phyloP scores from a whole-genome alignment of 805 yeast species.

The Lipomyces oligophaga region DNA sequence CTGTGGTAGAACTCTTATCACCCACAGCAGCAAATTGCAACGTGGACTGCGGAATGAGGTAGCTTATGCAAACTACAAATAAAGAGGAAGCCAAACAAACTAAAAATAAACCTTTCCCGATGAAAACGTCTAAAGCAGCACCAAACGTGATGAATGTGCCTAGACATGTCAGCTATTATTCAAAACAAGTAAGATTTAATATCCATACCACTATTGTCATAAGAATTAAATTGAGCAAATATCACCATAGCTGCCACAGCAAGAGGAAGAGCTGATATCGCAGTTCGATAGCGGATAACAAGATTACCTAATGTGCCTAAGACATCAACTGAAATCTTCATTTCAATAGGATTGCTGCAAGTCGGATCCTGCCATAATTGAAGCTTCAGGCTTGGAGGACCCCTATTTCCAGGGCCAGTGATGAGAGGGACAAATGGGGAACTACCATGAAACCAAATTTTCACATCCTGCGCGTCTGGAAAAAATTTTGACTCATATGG shows the following conservation, averaged over 20 bases:
- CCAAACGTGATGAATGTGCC: constrained; percentile 22
- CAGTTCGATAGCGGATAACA: constrained; percentile 74
- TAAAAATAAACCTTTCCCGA: constrained; percentile 33
- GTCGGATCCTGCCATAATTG: constrained; percentile 36
- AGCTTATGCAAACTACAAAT: constrained; percentile 35
- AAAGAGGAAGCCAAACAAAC: constrained; percentile 31
- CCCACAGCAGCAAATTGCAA: constrained; percentile 41
- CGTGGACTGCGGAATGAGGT: constrained; percentile 37
- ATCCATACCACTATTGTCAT: constrained; percentile 30
- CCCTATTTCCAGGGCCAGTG: no score
- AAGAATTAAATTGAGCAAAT: constrained; percentile 52
- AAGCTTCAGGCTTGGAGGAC: constrained; percentile 29
- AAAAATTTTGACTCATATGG: constrained; percentile 82
- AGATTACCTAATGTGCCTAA: constrained; percentile 60
- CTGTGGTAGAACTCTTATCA: constrained; percentile 6
- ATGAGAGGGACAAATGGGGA: constrained; percentile 63
- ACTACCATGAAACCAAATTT: constrained; percentile 53
- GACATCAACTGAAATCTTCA: constrained; percentile 47
- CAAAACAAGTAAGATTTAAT: no score
- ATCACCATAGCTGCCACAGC: constrained; percentile 52
- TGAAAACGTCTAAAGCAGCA: constrained; percentile 33
- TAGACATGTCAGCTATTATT: not conserved
- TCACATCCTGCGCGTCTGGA: constrained; percentile 43
- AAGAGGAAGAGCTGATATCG: constrained; percentile 66
- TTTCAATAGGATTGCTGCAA: constrained; percentile 10